Base-by-base conservation (phyloP, 2,329 filamentous ascomycete genomes). In the Ophiostoma australiae region DNA sequence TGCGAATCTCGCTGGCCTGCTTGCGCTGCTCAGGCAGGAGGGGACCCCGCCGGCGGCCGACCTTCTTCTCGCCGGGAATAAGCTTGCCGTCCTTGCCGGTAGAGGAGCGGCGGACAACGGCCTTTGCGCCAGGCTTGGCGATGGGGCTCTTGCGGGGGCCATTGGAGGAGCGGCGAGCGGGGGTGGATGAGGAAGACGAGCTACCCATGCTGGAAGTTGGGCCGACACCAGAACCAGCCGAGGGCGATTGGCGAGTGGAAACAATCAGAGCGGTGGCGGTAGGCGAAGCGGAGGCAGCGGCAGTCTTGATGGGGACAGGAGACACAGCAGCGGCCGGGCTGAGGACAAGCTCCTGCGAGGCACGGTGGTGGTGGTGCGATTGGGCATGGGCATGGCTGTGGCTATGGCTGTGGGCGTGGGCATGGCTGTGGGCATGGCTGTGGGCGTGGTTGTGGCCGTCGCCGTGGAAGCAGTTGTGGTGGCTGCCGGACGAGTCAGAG, bases 1-100 rank as follows among this genome's bases (percentile, higher is more conserved):
- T 98, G 80, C 94, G 89, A 79, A 98, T 98, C 81, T 98, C 94
- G 77, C 94, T 95, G 35, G 94, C 94, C 81, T 97, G 94, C 82
- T 97, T 96, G 76, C 94, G 88, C 84, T 97, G 94, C 80, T 98
- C 94, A 13, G 94, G 93, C 77, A 93, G 86, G 75, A 98, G 87
- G 72, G 94, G 94, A 48, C 94, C 94, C 80, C 92, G 92, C 81
- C 94, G 89, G 78, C 93, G 90, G 68, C 94, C 94, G 73, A 97
- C 91, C 80, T 94, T 94, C 87, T 97, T 98, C 85, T 97, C 94
- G 55, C 83, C 82, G 4, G 55, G 63, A 17, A 87, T 87, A 15
- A 87, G 87, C 75, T 96, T 92, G 81, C 91, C 93, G 17, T 76
- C 75, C 84, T 94, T 96, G 76, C 88, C 89, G 72, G 86, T 87